Evolutionary conservation across 2,329 filamentous ascomycete genomes (phyloP).

Genomic region (Mycogone perniciosa): DNA sequence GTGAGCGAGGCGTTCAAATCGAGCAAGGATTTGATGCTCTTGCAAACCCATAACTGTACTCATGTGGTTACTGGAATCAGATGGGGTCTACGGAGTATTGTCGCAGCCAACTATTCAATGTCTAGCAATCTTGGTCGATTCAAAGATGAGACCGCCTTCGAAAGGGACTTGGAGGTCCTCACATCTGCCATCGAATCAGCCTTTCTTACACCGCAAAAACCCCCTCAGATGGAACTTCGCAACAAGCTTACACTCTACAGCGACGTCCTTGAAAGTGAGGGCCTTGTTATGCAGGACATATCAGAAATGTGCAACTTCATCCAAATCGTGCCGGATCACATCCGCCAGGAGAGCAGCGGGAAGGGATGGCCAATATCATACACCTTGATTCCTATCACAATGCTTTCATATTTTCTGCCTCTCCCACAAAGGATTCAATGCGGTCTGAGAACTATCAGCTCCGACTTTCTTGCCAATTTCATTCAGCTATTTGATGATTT

Average conservation of each 20-base stretch:
- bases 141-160: neutral
- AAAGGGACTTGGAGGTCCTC: slow-evolving; percentile 5
- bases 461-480: neutral
- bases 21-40: neutral
- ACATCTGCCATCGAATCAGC: neutral
- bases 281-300: neutral
- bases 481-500: slow-evolving; percentile 12
- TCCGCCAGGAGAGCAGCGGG: neutral
- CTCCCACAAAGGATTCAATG: rapidly evolving
- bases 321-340: neutral
- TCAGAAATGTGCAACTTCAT: slow-evolving; percentile 5
- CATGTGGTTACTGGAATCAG: slow-evolving; percentile 12
- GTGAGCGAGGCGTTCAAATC: neutral
- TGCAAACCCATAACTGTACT: slow-evolving; percentile 1
- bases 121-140: neutral
- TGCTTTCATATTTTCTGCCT: neutral
- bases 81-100: slow-evolving; percentile 14
- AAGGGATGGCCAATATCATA: slow-evolving; percentile 13
- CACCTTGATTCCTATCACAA: slow-evolving; percentile 7
- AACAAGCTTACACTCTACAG: slow-evolving; percentile 12
- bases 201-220: neutral
- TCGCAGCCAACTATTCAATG: slow-evolving; percentile 3
- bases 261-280: slow-evolving; percentile 9
- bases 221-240: slow-evolving; percentile 2
- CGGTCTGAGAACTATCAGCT: rapidly evolving